These are phyloP conservation scores for Cucurbitaria berberidis DNA, from an alignment of 2,329 filamentous ascomycete genomes.

Conservation along the genomic window DNA sequence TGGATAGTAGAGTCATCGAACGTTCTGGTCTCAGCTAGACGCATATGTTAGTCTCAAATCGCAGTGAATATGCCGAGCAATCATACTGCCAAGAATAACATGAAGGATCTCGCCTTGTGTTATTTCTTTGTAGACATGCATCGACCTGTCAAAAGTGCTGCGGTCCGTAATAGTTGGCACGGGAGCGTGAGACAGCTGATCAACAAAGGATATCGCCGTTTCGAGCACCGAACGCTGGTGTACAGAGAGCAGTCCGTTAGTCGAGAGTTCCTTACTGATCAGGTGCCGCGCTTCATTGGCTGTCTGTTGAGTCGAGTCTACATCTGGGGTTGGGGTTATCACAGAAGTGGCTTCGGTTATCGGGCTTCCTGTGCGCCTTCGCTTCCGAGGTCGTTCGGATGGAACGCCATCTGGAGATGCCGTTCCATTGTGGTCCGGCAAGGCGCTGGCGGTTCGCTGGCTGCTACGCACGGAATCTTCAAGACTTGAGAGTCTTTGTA, in stretches of 20 bases:
- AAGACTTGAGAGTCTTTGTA: slow-evolving; percentile 34
- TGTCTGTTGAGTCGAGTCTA: slow-evolving; percentile 26
- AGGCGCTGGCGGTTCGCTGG: slow-evolving; percentile 9
- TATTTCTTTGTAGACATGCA: slow-evolving; percentile 33
- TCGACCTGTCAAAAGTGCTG: slow-evolving; percentile 32
- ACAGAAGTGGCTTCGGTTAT: slow-evolving; percentile 9
- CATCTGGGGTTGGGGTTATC: slow-evolving; percentile 23
- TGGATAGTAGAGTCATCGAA: slow-evolving; percentile 20
- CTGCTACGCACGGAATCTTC: slow-evolving; percentile 30
- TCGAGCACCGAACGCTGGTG: slow-evolving; percentile 41
- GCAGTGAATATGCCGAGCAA: not conserved
- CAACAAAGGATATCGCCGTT: slow-evolving; percentile 39
- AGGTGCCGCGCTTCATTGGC: slow-evolving; percentile 32
- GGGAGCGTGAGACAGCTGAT: slow-evolving; percentile 34
- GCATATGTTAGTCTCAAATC: not conserved
- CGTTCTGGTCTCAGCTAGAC: slow-evolving; percentile 25
- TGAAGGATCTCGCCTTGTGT: slow-evolving; percentile 34
- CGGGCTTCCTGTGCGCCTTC: slow-evolving; percentile 26
- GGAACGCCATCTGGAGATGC: slow-evolving; percentile 1
- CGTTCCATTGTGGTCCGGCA: slow-evolving; percentile 3
- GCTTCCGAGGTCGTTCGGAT: slow-evolving; percentile 27
- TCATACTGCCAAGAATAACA: slow-evolving; percentile 34
- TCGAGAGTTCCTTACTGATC: slow-evolving; percentile 40
- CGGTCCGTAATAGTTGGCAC: slow-evolving; percentile 28
- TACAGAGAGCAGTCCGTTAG: slow-evolving; percentile 29